Evolutionary conservation across 2,329 filamentous ascomycete species (phyloP).

Genomic region (Amesomyces nigricolor): DNA sequence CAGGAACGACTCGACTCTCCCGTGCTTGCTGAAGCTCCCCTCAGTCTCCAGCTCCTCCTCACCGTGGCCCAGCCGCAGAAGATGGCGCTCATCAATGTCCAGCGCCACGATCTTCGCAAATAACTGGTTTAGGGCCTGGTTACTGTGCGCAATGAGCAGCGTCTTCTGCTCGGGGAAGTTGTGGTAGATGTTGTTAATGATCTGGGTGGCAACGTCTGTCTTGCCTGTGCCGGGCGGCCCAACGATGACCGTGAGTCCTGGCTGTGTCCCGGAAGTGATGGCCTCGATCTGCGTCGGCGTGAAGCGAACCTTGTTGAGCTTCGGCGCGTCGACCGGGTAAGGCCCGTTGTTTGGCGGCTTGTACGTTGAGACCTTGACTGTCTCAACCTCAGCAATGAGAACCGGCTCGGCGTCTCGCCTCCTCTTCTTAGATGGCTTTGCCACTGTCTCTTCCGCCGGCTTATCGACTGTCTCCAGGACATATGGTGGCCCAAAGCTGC

Average conservation of each 20-base stretch:
- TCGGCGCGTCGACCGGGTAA: slow-evolving; percentile 79
- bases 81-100: slow-evolving; percentile 91
- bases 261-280: slow-evolving; percentile 88
- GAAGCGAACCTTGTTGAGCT: slow-evolving; percentile 77
- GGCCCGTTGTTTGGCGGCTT: slow-evolving; percentile 83
- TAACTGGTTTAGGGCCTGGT: slow-evolving; percentile 93
- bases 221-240: slow-evolving; percentile 96
- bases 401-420: slow-evolving; percentile 69
- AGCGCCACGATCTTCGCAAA: slow-evolving; percentile 97
- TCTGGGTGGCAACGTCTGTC: slow-evolving; percentile 97
- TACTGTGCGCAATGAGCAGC: slow-evolving; percentile 89
- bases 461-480: slow-evolving; percentile 65
- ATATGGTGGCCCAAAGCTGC: slow-evolving; percentile 82
- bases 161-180: slow-evolving; percentile 93
- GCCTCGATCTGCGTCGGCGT: slow-evolving; percentile 89
- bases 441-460: slow-evolving; percentile 41
- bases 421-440: slow-evolving; percentile 76
- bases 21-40: slow-evolving; percentile 86
- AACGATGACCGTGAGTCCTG: slow-evolving; percentile 87
- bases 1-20: slow-evolving; percentile 89
- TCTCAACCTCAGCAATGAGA: slow-evolving; percentile 57
- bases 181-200: slow-evolving; percentile 98
- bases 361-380: slow-evolving; percentile 81
- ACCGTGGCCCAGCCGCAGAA: slow-evolving; percentile 86
- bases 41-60: slow-evolving; percentile 90